Conservation (phyloP, 176 grass and related monocot genomes). For the Eragrostis nindensis region DNA sequence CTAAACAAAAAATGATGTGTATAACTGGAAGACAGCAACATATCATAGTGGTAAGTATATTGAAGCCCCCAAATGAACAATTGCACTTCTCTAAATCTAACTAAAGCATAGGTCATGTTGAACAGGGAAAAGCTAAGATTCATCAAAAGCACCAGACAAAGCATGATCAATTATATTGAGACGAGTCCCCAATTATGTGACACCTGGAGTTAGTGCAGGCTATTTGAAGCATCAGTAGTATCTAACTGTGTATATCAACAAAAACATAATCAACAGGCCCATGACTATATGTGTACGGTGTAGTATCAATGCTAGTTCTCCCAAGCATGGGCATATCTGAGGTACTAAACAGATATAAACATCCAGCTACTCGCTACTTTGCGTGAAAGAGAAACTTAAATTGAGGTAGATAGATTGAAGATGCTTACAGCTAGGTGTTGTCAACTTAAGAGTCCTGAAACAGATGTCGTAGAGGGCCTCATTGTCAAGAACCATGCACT, state of each 20-base stretch:
- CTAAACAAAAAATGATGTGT: neutral
- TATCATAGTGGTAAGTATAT: neutral
- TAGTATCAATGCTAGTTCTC: neutral
- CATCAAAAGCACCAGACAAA: neutral
- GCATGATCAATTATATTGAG: neutral
- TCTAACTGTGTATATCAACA: neutral
- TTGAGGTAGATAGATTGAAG: neutral
- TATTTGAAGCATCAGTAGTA: neutral
- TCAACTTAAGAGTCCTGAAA: conserved; percentile 75
- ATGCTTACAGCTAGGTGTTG: conserved; percentile 65
- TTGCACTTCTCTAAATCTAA: neutral
- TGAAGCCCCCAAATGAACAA: neutral
- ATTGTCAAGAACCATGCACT: conserved; percentile 82
- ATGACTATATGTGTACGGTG: neutral
- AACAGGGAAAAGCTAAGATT: neutral
- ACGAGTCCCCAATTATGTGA: neutral
- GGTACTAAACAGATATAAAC: neutral
- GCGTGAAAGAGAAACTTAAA: neutral
- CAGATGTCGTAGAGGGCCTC: conserved; percentile 78
- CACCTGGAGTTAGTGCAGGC: neutral
- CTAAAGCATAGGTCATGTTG: neutral
- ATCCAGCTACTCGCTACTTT: neutral
- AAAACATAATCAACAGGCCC: neutral
- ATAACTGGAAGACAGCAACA: neutral
- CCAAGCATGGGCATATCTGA: neutral